Evolutionary conservation across 2,329 filamentous ascomycete species (phyloP), one percentile per base, ranked within the genome.

Genomic region (Thelonectria discophora): DNA sequence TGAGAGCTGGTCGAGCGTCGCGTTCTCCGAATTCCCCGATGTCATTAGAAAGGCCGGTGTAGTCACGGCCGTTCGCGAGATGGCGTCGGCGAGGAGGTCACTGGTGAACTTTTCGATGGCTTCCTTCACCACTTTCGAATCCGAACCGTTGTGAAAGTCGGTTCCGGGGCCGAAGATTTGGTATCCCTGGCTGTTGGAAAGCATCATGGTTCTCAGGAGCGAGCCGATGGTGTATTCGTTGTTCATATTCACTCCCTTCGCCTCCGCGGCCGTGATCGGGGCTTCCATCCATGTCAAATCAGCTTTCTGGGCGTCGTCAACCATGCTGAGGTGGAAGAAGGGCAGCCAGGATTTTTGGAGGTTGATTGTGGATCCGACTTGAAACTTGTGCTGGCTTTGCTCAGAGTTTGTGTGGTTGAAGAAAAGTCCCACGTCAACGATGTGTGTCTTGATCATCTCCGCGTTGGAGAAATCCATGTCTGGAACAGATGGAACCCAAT

Each of bases 401-500:
- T n/a, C 39, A 3, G 34, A 18, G 17, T 10, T 30, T 5, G 13
- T 46, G 6, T 55, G 9, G 3, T n/a, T 10, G 20, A 4, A 20
- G 21, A 59, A 53, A 5, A 45, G 13, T 3, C 4, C 15, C n/a
- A 55, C 6, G 9, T 54, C n/a, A 5, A 50, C 55, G 5, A 54
- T 49, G 21, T 59, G 54, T 17, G 34, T 59, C n/a, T 37, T 21
- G 5, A 59, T 9, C n/a, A 34, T 20, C 5, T 55, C 45, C 5
- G 17, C 15, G 10, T 48, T 53, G 24, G 40, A 21, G 15, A 45
- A 46, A 18, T 55, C 45, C 18, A 32, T 20, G 34, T 11, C 27
- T 3, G 46, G 45, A 13, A 32, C 17, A 2, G 57, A 59, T 5
- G 57, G 50, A 12, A 59, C 42, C 57, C 57, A 59, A 32, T 59